Percentiles rank a stretch among this genome's conserved stretches.
phyloP scores from a whole-genome alignment of 345 rosid genomes.

The Populus nigra region DNA sequence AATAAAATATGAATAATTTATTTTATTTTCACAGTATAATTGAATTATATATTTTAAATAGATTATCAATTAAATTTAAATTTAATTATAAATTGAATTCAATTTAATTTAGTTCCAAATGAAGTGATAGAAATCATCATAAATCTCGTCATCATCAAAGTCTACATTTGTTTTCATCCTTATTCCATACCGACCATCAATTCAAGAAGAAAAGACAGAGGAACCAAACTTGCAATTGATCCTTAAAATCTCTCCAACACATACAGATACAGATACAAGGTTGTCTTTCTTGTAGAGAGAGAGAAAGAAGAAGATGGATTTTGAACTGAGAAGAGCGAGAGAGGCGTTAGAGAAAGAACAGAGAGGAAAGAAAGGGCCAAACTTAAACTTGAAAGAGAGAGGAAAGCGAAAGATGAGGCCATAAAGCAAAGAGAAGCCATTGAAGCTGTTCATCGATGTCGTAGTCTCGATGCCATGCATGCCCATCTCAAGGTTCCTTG shows the following conservation, averaged over 20 bases:
- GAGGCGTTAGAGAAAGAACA: constrained; percentile 95
- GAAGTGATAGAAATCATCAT: too few relatives aligned
- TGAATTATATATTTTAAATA: too few relatives aligned
- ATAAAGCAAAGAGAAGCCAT: constrained; percentile 75
- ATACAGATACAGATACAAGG: background rate
- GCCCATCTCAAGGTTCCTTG: constrained; percentile 65
- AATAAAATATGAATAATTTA: too few relatives aligned
- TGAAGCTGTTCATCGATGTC: constrained; percentile 79
- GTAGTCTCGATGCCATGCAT: constrained; percentile 73
- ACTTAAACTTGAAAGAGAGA: constrained; percentile 60
- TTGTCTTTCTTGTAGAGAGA: background rate
- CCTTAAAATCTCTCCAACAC: background rate
- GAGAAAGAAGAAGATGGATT: constrained; percentile 54
- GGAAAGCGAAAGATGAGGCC: constrained; percentile 71
- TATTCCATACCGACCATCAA: background rate
- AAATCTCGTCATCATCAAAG: too few relatives aligned
- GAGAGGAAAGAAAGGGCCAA: constrained; percentile 81
- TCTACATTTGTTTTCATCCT: background rate
- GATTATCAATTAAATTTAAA: too few relatives aligned
- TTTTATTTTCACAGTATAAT: too few relatives aligned
- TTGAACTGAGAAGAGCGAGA: constrained; percentile 81
- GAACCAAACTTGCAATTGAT: background rate
- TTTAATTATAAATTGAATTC: too few relatives aligned
- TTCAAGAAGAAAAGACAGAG: too few relatives aligned
- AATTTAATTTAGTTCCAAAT: too few relatives aligned